phyloP scores from a whole-genome alignment of 1,139 yeast species.

The Hansenula sp. region DNA sequence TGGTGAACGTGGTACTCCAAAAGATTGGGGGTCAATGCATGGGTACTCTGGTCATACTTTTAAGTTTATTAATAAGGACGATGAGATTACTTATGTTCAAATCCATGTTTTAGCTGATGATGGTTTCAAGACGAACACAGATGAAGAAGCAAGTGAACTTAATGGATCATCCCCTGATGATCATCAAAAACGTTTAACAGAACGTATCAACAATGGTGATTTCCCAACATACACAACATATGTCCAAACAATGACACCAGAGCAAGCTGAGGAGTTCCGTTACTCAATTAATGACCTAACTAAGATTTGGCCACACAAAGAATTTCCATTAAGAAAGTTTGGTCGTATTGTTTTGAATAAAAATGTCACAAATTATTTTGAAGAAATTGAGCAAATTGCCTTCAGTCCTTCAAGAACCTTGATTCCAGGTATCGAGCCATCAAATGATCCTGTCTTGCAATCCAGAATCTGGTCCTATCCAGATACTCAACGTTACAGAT shows the following conservation, averaged over 20 bases:
- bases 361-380: slow-evolving; percentile 75
- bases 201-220: slow-evolving; percentile 54
- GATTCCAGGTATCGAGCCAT: slow-evolving; percentile 79
- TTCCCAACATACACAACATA: slow-evolving; percentile 63
- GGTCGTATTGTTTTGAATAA: slow-evolving; percentile 67
- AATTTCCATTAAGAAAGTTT: slow-evolving; percentile 70
- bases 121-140: slow-evolving; percentile 53
- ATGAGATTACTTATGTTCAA: slow-evolving; percentile 63
- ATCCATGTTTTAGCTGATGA: slow-evolving; percentile 60
- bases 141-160: slow-evolving; percentile 52
- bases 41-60: slow-evolving; percentile 77
- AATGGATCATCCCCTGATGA: slow-evolving; percentile 62
- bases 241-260: slow-evolving; percentile 69
- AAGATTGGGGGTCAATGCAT: slow-evolving; percentile 59
- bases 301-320: slow-evolving; percentile 77
- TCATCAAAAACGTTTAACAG: slow-evolving; percentile 53
- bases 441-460: slow-evolving; percentile 86
- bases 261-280: slow-evolving; percentile 56
- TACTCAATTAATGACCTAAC: slow-evolving; percentile 67
- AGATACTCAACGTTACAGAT: slow-evolving; percentile 67
- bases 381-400: slow-evolving; percentile 80
- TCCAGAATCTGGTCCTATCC: slow-evolving; percentile 81
- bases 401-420: slow-evolving; percentile 74
- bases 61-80: slow-evolving; percentile 63
- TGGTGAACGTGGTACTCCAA: slow-evolving; percentile 73